A percentile compares a stretch with the other conserved stretches of the same genome.
These are phyloP conservation scores for Chalara sp. DNA, from an alignment of 2,329 filamentous ascomycete genomes.

Conservation along the genomic window DNA sequence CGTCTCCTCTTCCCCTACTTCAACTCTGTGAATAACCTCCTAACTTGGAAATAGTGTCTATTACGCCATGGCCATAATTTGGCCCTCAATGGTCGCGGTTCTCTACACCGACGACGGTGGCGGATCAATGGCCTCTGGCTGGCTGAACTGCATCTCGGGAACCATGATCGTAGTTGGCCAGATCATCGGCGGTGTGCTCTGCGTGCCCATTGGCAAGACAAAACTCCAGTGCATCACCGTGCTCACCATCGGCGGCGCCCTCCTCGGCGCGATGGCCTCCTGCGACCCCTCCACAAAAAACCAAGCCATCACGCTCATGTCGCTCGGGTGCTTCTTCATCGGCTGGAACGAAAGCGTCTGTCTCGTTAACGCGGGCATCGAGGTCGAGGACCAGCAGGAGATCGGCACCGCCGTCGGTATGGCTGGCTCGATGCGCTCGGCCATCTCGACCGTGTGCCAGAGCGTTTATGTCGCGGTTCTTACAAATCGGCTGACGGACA, in stretches of 20 bases:
- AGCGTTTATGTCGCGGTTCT: constrained; percentile 30
- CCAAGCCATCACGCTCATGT: constrained; percentile 26
- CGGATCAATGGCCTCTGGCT: constrained; percentile 3
- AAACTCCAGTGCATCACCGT: constrained; percentile 28
- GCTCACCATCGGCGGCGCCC: constrained; percentile 26
- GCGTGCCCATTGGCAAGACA: constrained; percentile 30
- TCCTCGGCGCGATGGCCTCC: constrained; percentile 21
- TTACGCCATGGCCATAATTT: constrained; percentile 32
- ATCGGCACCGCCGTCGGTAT: constrained; percentile 29
- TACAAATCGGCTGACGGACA: constrained; percentile 25
- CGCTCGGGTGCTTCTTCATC: constrained; percentile 25
- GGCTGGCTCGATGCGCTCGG: constrained; percentile 30
- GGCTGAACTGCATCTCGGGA: constrained; percentile 8
- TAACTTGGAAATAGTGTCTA: constrained; percentile 30
- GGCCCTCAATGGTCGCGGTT: constrained; percentile 28
- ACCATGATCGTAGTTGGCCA: constrained; percentile 5
- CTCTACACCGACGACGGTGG: constrained; percentile 6
- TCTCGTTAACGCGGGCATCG: constrained; percentile 29
- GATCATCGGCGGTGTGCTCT: constrained; percentile 25
- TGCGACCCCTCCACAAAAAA: constrained; percentile 22
- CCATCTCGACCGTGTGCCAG: constrained; percentile 27
- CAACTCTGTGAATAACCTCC: constrained; percentile 27
- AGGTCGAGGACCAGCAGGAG: constrained; percentile 27
- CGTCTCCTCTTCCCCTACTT: constrained; percentile 16
- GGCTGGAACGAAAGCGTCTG: constrained; percentile 29